A percentile compares a stretch with the other conserved stretches of the same genome.
Evolutionary conservation across 2,329 filamentous ascomycete species (phyloP).

Genomic region (Graphilbum fragrans): DNA sequence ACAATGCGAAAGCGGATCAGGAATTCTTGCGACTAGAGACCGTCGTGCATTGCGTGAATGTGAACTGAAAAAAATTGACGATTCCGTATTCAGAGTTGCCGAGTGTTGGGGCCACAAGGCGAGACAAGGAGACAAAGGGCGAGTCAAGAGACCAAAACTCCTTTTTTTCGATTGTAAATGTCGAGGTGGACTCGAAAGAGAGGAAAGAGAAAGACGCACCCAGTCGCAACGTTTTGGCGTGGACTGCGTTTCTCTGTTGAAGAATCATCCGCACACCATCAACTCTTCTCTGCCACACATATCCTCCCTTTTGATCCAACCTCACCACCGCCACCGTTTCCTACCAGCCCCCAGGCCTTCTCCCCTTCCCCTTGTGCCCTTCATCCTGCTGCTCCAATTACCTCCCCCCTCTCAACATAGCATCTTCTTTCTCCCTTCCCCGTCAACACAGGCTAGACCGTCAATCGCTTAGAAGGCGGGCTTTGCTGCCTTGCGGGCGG

Average conservation of each 20-base stretch:
- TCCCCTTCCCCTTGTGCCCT: neutral
- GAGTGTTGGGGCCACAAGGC: too few relatives aligned
- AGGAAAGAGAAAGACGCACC: neutral
- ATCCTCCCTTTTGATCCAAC: neutral
- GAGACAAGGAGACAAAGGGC: neutral
- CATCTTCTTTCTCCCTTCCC: neutral
- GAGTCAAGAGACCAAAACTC: neutral
- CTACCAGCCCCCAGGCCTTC: neutral
- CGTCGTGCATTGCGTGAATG: neutral
- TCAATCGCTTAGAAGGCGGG: slow-evolving; percentile 10
- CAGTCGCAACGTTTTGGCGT: too few relatives aligned
- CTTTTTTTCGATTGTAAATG: neutral
- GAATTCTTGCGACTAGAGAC: neutral
- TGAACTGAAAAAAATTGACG: neutral
- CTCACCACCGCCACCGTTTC: neutral
- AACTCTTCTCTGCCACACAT: neutral
- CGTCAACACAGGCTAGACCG: neutral
- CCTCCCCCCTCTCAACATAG: neutral
- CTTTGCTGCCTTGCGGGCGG: slow-evolving; percentile 17
- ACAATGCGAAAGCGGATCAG: neutral
- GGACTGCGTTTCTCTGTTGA: neutral
- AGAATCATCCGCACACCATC: neutral
- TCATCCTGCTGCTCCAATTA: neutral
- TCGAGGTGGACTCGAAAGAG: neutral
- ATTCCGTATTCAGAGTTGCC: neutral